Base-by-base conservation (phyloP, 2,329 filamentous ascomycete genomes). In the Paraphaeosphaeria sporulosa region DNA sequence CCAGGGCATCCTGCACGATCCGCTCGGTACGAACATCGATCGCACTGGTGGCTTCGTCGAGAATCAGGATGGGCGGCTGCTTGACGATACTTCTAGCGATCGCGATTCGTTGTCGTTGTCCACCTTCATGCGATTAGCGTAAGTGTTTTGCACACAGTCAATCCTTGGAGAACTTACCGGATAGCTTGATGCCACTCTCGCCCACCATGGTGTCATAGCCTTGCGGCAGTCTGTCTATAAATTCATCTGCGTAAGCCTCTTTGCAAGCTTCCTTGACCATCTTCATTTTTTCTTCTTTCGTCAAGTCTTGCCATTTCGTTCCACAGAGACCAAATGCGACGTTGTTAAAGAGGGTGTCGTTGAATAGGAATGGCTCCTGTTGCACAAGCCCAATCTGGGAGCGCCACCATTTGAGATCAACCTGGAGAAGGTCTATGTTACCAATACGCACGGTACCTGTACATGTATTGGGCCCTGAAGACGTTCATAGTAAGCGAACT, bases 21-120 rank as follows among this genome's bases (percentile, higher is more conserved):
- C 77, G 78, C 66, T 87, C 85, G 0, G 83, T 84, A 15, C 82
- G 78, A 0, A 85, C 83, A 64, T 87, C 85, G 40, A 87, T 84
- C 15, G 90, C 88, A 59, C 87, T 90, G 0, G 90, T 93, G 1
- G 91, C 91, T 76, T 94, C 90, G 69, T 95, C 90, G 8, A 95
- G 80, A 6, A 93, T 84, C 3, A 93, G 78, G 1, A 93, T 86
- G 0, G 81, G 79, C 0, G 90, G 90, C 53, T 87, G 80, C 48
- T 89, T 86, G 55, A 93, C 83, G 30, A 93, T 87, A 12, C 88
- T 88, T 8, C 90, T 83, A 0, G 90, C 90, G 62, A 93, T 93
- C 2, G 91, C 89, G 25, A 96, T 84, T 5, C 93, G 86, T 74
- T 96, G 92, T n/a, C 91, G 86, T 74, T 96, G 92, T 0, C 93